Percentiles rank a stretch among this genome's conserved stretches.
Conservation (phyloP, 2,329 filamentous ascomycete genomes). For the Xylariaceae sp. region DNA sequence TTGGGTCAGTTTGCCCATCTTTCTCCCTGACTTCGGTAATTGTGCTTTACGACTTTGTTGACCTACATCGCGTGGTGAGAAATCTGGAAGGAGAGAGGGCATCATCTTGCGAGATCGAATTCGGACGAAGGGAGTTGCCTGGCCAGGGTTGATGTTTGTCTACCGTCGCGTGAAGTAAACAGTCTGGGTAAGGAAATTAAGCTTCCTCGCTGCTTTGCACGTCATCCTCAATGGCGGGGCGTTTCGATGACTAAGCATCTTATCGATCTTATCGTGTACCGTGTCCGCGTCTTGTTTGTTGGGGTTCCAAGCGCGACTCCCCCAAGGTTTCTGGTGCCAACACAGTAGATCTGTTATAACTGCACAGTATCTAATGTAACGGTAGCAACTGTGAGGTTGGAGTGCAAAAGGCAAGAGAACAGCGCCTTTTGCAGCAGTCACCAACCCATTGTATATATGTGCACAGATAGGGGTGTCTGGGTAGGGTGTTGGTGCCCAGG, state of each 20-base stretch:
- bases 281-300: neutral
- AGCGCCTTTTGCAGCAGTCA: no score
- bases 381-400: no score
- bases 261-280: slow-evolving; percentile 10
- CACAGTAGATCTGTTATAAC: no score
- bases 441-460: no score
- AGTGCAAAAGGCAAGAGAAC: no score
- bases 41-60: neutral
- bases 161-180: neutral
- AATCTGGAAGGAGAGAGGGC: slow-evolving; percentile 59
- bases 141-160: neutral
- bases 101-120: slow-evolving; percentile 33
- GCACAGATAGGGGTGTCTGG: no score
- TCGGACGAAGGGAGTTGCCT: neutral
- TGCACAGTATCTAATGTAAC: no score
- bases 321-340: no score
- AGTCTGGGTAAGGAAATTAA: neutral
- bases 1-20: neutral
- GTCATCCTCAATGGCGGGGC: slow-evolving; percentile 12
- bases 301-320: no score
- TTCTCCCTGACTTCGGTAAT: neutral
- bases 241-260: slow-evolving; percentile 14
- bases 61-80: slow-evolving; percentile 65
- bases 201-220: neutral
- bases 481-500: no score